Conservation (phyloP, 164 flowering plant genomes). For the Berberis vulgaris region DNA sequence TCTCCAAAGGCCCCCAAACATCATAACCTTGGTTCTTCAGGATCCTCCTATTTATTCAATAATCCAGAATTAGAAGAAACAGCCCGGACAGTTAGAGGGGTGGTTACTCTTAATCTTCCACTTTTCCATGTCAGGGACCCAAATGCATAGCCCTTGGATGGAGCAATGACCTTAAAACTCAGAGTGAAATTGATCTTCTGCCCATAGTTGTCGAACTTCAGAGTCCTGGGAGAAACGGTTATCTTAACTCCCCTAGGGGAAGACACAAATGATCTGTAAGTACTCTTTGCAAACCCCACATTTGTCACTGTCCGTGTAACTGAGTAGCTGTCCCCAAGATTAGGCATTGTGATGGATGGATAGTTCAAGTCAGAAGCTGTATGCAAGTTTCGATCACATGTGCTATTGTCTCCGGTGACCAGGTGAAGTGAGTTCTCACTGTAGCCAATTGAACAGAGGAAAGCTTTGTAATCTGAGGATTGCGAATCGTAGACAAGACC, state of each 20-base stretch:
- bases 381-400: constrained; percentile 27
- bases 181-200: constrained; percentile 54
- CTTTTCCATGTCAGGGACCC: constrained; percentile 64
- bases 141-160: constrained; percentile 45
- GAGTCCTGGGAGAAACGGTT: constrained; percentile 39
- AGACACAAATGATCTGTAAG: constrained; percentile 41
- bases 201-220: constrained; percentile 37
- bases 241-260: constrained; percentile 51
- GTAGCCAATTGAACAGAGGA: constrained; percentile 68
- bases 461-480: constrained; percentile 42
- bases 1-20: no score
- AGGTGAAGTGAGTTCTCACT: constrained; percentile 28
- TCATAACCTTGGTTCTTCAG: no score
- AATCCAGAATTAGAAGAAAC: constrained; percentile 14
- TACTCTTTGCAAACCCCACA: constrained; percentile 44
- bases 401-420: constrained; percentile 50
- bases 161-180: constrained; percentile 37
- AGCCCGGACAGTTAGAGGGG: constrained; percentile 45
- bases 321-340: constrained; percentile 28
- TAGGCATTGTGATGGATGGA: constrained; percentile 63
- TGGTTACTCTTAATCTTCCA: constrained; percentile 29
- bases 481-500: constrained; percentile 65
- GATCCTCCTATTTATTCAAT: no score
- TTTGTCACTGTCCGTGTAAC: constrained; percentile 59
- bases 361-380: constrained; percentile 46